Percentiles rank a stretch among this genome's conserved stretches.
phyloP scores from a whole-genome alignment of 345 rosid genomes.

The Arabis hirsuta region DNA sequence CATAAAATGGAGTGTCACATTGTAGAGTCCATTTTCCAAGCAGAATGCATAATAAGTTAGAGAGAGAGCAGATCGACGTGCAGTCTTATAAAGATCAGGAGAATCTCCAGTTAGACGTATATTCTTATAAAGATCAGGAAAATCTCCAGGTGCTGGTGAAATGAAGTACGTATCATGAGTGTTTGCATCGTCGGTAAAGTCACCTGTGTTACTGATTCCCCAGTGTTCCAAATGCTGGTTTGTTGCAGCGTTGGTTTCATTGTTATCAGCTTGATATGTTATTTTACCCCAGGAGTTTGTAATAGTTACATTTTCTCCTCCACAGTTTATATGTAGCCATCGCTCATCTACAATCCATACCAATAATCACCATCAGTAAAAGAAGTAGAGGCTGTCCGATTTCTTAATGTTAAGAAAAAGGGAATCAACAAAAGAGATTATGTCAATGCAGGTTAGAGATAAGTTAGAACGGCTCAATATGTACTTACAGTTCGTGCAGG shows the following conservation, averaged over 20 bases:
- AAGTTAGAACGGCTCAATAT: neutral
- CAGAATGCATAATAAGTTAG: slow-evolving; percentile 68
- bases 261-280: slow-evolving; percentile 25
- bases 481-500: slow-evolving; percentile 8
- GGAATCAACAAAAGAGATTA: slow-evolving; percentile 1
- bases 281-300: neutral
- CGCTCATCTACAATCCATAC: slow-evolving; percentile 27
- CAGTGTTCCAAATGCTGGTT: neutral
- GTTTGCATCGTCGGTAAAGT: neutral
- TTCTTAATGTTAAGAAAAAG: neutral
- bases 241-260: neutral
- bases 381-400: neutral
- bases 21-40: slow-evolving; percentile 59
- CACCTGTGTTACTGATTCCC: slow-evolving; percentile 41
- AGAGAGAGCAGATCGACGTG: slow-evolving; percentile 62
- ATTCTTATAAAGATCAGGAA: slow-evolving; percentile 39
- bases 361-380: neutral
- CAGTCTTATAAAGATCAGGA: slow-evolving; percentile 47
- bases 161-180: slow-evolving; percentile 4
- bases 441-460: slow-evolving; percentile 1
- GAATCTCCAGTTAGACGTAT: slow-evolving; percentile 45
- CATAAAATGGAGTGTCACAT: slow-evolving; percentile 60
- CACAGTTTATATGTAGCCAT: slow-evolving; percentile 40
- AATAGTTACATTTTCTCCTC: slow-evolving; percentile 18
- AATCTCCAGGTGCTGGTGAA: slow-evolving; percentile 3